A percentile compares a stretch with the other conserved stretches of the same genome.
Conservation (phyloP, 345 rosid genomes). For the Gossypium arboreum region DNA sequence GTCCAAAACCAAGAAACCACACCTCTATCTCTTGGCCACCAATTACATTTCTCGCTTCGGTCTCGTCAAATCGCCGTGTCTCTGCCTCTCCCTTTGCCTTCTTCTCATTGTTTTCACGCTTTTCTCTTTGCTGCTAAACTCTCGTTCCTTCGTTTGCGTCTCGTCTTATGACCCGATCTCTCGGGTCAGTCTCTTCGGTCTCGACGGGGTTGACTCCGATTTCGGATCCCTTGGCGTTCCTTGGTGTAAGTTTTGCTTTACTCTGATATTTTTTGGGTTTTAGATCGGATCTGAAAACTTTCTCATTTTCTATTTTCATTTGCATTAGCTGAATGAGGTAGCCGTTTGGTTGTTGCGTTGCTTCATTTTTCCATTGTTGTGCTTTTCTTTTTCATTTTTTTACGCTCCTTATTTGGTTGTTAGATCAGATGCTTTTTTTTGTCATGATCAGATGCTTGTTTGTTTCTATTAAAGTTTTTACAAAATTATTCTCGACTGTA, state of each 20-base stretch:
- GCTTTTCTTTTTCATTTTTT: not conserved
- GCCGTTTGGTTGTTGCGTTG: not conserved
- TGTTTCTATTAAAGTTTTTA: not conserved
- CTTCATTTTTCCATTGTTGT: not conserved
- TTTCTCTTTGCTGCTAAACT: slow-evolving; percentile 33
- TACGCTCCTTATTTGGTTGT: not conserved
- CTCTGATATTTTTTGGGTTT: not conserved
- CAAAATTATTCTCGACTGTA: not conserved
- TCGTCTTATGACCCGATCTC: slow-evolving; percentile 63
- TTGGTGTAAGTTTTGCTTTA: slow-evolving; percentile 75
- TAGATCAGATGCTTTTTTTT: not conserved
- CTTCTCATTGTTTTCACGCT: not conserved
- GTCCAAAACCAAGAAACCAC: slow-evolving; percentile 61
- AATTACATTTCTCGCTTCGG: slow-evolving; percentile 49
- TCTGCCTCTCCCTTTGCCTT: slow-evolving; percentile 41
- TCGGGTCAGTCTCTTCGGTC: slow-evolving; percentile 64
- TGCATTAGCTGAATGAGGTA: not conserved
- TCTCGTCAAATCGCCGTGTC: slow-evolving; percentile 43
- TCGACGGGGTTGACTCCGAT: slow-evolving; percentile 80
- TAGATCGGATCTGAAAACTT: not conserved
- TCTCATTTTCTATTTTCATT: too few species aligned
- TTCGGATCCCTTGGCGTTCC: slow-evolving; percentile 96
- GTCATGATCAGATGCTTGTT: not conserved
- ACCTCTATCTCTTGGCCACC: slow-evolving; percentile 41
- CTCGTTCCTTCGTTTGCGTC: slow-evolving; percentile 65